Conservation (phyloP, 2,329 filamentous ascomycete species). For the Domatiomyces catenatus region DNA sequence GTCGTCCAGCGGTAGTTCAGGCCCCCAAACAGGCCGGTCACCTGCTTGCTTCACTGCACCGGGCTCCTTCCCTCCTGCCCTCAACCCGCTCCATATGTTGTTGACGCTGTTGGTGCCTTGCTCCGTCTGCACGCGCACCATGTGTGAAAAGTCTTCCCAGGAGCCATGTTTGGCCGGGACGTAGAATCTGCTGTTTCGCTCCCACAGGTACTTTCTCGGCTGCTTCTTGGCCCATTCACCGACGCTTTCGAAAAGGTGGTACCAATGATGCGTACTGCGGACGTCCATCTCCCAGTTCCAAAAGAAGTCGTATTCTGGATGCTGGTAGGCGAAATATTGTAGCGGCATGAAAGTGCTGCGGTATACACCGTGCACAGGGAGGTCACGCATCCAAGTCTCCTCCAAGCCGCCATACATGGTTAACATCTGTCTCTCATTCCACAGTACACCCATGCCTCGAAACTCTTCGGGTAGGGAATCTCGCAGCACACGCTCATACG, state of each 20-base stretch:
- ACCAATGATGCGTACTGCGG: slow-evolving; percentile 78
- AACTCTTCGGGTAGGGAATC: slow-evolving; percentile 65
- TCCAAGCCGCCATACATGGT: slow-evolving; percentile 77
- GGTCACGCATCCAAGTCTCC: slow-evolving; percentile 54
- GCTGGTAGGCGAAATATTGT: slow-evolving; percentile 77
- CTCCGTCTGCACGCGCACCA: slow-evolving; percentile 60
- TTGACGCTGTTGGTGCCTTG: slow-evolving; percentile 50
- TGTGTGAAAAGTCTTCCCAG: slow-evolving; percentile 67
- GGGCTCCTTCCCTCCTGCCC: slow-evolving; percentile 17
- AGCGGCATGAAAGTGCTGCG: slow-evolving; percentile 86
- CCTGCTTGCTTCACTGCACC: slow-evolving; percentile 23
- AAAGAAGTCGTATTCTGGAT: slow-evolving; percentile 79
- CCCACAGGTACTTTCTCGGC: slow-evolving; percentile 67
- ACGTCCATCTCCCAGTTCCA: slow-evolving; percentile 97
- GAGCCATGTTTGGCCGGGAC: slow-evolving; percentile 58
- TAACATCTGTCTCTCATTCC: slow-evolving; percentile 88
- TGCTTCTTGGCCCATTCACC: slow-evolving; percentile 55
- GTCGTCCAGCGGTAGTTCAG: slow-evolving; percentile 51
- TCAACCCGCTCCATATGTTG: slow-evolving; percentile 48
- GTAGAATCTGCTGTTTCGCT: slow-evolving; percentile 64
- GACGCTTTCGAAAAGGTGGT: slow-evolving; percentile 55
- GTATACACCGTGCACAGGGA: slow-evolving; percentile 83
- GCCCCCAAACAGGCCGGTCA: slow-evolving; percentile 68
- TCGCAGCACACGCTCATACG: slow-evolving; percentile 58
- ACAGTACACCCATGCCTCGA: slow-evolving; percentile 71